phyloP scores from a whole-genome alignment of 2,329 filamentous ascomycete species.

The Lachnellula cervina region DNA sequence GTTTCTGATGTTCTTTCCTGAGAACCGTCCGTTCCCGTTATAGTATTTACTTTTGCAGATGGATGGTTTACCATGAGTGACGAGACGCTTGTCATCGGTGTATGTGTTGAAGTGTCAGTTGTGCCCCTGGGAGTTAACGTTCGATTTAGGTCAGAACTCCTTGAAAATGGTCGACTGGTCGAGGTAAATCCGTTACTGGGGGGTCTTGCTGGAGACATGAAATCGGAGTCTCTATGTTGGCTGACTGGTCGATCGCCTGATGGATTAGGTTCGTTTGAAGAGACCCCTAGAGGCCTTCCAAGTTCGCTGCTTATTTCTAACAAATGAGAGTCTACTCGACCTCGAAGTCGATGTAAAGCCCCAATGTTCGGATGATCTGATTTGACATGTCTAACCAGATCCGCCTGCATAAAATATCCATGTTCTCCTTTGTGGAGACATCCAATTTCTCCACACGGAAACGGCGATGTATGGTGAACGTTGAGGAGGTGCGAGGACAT shows the following conservation, averaged over 20 bases:
- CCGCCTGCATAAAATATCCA: constrained; percentile 24
- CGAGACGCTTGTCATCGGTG: constrained; percentile 24
- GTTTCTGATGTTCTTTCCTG: constrained; percentile 1
- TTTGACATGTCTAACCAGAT: constrained; percentile 25
- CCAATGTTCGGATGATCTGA: constrained; percentile 15
- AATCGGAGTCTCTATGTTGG: constrained; percentile 14
- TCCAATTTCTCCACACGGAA: constrained; percentile 24
- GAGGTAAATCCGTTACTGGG: background rate
- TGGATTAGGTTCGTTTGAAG: background rate
- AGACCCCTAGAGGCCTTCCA: background rate
- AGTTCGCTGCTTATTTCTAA: constrained; percentile 9
- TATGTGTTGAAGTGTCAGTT: constrained; percentile 10
- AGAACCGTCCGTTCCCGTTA: background rate
- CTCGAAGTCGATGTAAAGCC: constrained; percentile 21
- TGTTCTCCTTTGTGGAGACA: constrained; percentile 21
- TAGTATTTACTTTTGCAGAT: constrained; percentile 2
- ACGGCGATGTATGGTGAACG: constrained; percentile 24
- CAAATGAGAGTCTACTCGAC: constrained; percentile 21
- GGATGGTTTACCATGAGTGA: constrained; percentile 21
- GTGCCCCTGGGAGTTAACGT: constrained; percentile 14
- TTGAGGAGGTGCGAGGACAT: constrained; percentile 24
- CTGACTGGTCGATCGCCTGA: background rate
- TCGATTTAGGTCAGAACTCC: constrained; percentile 16
- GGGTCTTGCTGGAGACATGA: constrained; percentile 13
- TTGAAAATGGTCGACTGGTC: constrained; percentile 8